A percentile compares a stretch with the other conserved stretches of the same genome.
Evolutionary conservation across 192 early-diverging fungal genomes (phyloP).

Genomic region (Rhizoclosmatium sp.): DNA sequence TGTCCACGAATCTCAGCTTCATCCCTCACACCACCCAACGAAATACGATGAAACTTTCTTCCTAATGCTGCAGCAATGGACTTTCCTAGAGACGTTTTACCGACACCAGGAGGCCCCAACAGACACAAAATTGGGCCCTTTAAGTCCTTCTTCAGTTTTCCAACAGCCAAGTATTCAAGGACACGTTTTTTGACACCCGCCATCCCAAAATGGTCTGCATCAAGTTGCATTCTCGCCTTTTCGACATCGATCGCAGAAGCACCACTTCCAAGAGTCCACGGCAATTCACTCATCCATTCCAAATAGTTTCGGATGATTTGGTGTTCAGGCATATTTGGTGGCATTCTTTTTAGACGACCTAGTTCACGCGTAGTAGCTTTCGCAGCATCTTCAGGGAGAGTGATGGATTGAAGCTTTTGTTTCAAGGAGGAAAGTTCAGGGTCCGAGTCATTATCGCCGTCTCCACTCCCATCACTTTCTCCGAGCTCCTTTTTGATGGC

Average conservation of each 20-base stretch:
- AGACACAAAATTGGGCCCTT: slow-evolving; percentile 80
- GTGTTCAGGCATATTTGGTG: slow-evolving; percentile 79
- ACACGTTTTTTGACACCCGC: slow-evolving; percentile 83
- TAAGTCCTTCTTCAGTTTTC: slow-evolving; percentile 77
- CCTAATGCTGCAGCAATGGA: slow-evolving; percentile 79
- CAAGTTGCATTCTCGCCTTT: slow-evolving; percentile 68
- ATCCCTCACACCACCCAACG: slow-evolving; percentile 84
- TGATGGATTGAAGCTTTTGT: slow-evolving; percentile 63
- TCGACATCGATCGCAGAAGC: slow-evolving; percentile 72
- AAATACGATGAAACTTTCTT: slow-evolving; percentile 83
- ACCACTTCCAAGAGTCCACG: slow-evolving; percentile 65
- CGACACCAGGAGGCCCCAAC: slow-evolving; percentile 72
- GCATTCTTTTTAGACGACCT: slow-evolving; percentile 72
- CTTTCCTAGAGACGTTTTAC: slow-evolving; percentile 85
- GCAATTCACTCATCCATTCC: slow-evolving; percentile 80
- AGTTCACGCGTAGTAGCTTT: slow-evolving; percentile 70
- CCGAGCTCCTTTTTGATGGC: slow-evolving; percentile 85
- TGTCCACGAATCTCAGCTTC: slow-evolving; percentile 91
- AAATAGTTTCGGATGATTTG: slow-evolving; percentile 78
- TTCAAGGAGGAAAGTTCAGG: slow-evolving; percentile 76
- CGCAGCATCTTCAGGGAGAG: slow-evolving; percentile 68
- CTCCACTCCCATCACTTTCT: slow-evolving; percentile 66
- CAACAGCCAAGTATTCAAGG: slow-evolving; percentile 83
- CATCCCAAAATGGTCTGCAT: slow-evolving; percentile 85
- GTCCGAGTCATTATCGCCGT: slow-evolving; percentile 63